Percentiles rank a stretch among this genome's conserved stretches.
Evolutionary conservation across 2,329 filamentous ascomycete species (phyloP).

Genomic region (Sporothrix pallida): DNA sequence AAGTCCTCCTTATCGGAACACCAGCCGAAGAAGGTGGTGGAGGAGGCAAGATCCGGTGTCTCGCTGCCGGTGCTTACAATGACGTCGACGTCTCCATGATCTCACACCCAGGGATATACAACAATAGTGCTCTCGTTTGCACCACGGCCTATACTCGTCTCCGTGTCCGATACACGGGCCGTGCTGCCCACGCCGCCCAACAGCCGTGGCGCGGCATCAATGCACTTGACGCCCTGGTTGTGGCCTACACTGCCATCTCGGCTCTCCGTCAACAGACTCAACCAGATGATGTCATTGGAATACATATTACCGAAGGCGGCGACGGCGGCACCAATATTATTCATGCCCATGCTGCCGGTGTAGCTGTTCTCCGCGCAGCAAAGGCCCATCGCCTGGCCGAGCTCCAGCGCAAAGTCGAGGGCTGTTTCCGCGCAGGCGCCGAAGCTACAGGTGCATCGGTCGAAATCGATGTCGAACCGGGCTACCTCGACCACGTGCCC

Average conservation of each 20-base stretch:
- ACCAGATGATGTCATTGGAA: constrained; percentile 24
- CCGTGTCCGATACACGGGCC: background rate
- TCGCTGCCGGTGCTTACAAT: constrained; percentile 3
- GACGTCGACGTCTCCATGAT: background rate
- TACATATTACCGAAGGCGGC: constrained; percentile 26
- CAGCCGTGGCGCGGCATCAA: constrained; percentile 8
- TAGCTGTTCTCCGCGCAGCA: background rate
- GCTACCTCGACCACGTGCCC: constrained; percentile 15
- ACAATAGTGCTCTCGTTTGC: background rate
- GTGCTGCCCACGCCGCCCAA: background rate
- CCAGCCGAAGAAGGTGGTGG: constrained; percentile 24
- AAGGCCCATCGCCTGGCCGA: background rate
- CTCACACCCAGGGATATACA: background rate
- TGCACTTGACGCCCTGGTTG: background rate
- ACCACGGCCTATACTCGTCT: background rate
- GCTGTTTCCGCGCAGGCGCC: background rate
- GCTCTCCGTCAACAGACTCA: constrained; percentile 18
- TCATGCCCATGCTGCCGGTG: background rate
- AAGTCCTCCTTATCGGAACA: constrained; percentile 17
- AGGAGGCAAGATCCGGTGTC: constrained; percentile 27
- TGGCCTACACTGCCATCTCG: background rate
- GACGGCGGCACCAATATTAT: constrained; percentile 22
- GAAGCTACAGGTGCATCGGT: background rate
- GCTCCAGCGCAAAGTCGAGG: background rate
- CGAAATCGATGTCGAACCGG: background rate